phyloP scores from a whole-genome alignment of 345 rosid genomes.

The Microcos paniculata region DNA sequence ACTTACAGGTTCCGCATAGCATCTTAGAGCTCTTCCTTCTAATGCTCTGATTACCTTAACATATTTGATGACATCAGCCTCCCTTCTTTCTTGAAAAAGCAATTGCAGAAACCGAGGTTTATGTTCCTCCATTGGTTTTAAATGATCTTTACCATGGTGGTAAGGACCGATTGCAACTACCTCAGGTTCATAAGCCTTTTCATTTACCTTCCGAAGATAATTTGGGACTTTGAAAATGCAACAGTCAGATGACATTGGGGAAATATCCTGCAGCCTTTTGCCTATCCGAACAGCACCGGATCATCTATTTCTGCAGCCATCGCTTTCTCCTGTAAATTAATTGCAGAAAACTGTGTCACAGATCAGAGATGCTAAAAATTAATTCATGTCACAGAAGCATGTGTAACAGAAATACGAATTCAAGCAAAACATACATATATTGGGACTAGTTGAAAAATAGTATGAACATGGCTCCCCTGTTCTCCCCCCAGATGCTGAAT shows the following conservation, averaged over 20 bases:
- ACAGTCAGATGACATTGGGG: background rate
- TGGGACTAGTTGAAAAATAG: no score
- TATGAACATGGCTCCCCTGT: no score
- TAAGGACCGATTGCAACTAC: constrained; percentile 28
- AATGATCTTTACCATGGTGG: constrained; percentile 11
- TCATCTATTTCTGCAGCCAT: background rate
- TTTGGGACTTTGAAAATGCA: constrained; percentile 20
- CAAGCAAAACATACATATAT: no score
- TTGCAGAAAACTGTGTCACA: background rate
- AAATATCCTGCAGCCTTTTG: background rate
- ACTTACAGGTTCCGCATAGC: constrained; percentile 13
- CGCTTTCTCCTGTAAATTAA: background rate
- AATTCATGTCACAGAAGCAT: background rate
- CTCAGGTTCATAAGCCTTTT: constrained; percentile 26
- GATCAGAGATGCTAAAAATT: background rate
- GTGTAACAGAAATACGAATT: no score
- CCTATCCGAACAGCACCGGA: background rate
- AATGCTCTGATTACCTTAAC: background rate
- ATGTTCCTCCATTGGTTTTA: constrained; percentile 19
- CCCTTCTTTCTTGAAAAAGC: constrained; percentile 6
- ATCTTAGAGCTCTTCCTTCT: constrained; percentile 21
- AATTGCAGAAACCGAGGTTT: constrained; percentile 10
- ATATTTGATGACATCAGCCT: background rate
- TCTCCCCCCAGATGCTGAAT: no score
- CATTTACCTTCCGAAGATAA: constrained; percentile 14